These are phyloP conservation scores for Aspergillus sp. DNA, from an alignment of 2,329 filamentous ascomycete genomes.

Conservation along the genomic window DNA sequence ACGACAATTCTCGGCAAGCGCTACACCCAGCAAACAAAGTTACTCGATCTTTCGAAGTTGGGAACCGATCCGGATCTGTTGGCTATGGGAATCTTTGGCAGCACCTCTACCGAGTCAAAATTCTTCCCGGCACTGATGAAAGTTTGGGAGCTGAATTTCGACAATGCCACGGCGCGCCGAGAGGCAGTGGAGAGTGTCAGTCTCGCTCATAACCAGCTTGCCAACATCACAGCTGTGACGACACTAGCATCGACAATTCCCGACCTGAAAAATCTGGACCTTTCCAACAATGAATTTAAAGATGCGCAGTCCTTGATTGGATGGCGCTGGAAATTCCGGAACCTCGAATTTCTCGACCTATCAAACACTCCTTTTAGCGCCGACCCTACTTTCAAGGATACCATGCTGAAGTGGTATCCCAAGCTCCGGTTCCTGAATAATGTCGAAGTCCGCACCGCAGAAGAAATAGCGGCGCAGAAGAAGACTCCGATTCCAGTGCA, in stretches of 20 bases:
- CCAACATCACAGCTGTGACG: slow-evolving; percentile 71
- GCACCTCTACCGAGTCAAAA: slow-evolving; percentile 72
- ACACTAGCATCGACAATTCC: slow-evolving; percentile 77
- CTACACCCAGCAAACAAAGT: slow-evolving; percentile 70
- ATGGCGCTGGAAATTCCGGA: slow-evolving; percentile 78
- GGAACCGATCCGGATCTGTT: slow-evolving; percentile 71
- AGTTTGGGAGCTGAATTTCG: slow-evolving; percentile 77
- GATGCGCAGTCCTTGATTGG: slow-evolving; percentile 67
- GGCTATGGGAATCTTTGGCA: slow-evolving; percentile 74
- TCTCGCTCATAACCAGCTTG: slow-evolving; percentile 76
- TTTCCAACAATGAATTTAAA: slow-evolving; percentile 79
- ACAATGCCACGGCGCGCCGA: slow-evolving; percentile 68
- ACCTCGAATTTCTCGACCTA: slow-evolving; percentile 79
- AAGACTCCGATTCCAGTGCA: slow-evolving; percentile 63
- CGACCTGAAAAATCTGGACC: slow-evolving; percentile 82
- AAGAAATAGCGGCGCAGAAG: slow-evolving; percentile 64
- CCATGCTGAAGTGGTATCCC: slow-evolving; percentile 80
- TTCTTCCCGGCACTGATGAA: slow-evolving; percentile 91
- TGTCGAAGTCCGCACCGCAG: slow-evolving; percentile 69
- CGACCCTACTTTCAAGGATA: slow-evolving; percentile 63
- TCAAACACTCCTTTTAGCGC: slow-evolving; percentile 72
- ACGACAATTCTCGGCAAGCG: slow-evolving; percentile 71
- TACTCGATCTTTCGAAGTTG: slow-evolving; percentile 81
- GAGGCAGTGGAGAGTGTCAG: slow-evolving; percentile 81
- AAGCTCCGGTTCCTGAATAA: slow-evolving; percentile 76